Evolutionary conservation across 306 rosid species (phyloP), one percentile per base, ranked within the genome.

Genomic region (Nissolia schottii): DNA sequence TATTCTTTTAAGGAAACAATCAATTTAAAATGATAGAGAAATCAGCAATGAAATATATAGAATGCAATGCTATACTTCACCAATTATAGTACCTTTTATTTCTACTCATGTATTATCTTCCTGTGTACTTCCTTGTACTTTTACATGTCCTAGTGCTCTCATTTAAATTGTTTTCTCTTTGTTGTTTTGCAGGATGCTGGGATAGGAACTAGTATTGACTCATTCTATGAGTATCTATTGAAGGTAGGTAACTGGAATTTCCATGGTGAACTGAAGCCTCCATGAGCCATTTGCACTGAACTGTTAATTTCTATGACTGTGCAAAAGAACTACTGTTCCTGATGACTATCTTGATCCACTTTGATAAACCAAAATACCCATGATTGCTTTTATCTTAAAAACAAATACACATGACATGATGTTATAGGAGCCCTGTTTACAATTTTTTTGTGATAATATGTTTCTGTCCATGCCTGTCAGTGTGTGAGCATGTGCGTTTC

Each of bases 131-230:
- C 54, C 58, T 48, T 60, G 57, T 27, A 27, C 45, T 55, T 38
- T 5, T 15, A 25, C 54, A 38, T 70, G 20, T 10, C 28, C 18
- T 18, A 10, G 16, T 46, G 29, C 59, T 29, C 15, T 16, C 12
- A 40, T 45, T 23, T 27, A 46, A 66, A 28, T 67, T 53, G 31
- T 65, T 64, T 19, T 80, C 70, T 70, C 83, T 70, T 70, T 77
- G 29, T 20, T 84, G 56, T 46, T 73, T 67, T 82, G 81, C 90
- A 93, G 98, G 98, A 93, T 86, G 97, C 98, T 57, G 98, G 98
- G 73, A 89, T 93, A 72, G 98, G 98, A 85, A 91, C 98, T 70
- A 93, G 98, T 64, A 93, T 93, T 22, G 98, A 93, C 83, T 93
- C 98, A 74, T 93, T 93, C 84, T 93, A 93, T 64, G 97, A 93